Base-by-base conservation (phyloP, 768 basidiomycete genomes). In the Suillus discolor region DNA sequence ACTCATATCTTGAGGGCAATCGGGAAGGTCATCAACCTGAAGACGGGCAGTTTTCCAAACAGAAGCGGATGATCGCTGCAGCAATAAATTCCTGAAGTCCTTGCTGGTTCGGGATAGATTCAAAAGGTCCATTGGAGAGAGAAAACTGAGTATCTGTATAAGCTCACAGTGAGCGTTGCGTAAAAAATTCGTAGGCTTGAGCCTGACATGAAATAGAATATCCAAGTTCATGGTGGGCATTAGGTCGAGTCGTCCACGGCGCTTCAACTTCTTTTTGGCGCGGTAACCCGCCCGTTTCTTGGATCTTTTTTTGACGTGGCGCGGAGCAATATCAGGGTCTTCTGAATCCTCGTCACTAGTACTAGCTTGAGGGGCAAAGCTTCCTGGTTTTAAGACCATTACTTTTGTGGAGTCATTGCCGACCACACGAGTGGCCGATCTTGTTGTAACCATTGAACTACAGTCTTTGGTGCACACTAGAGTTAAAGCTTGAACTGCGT, bases 61-160 rank as follows among this genome's bases (percentile, higher is more conserved):
- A 15, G 64, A 45, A 0, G 69, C 67, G 4, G 73, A 67, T 4
- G 63, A 55, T 20, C 68, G 69, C 11, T 68, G 66, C 62, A 79
- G 66, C 34, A 84, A 69, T 9, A 82, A 73, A 2, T 62, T 65
- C 20, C 79, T 77, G 49, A 84, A 69, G 0, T 65, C 69, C 67
- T 79, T 79, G 42, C 72, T 78, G 2, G 81, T 75, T 55, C 79
- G 69, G 0, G 80, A 77, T 8, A 84, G 72, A 62, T 74, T 71
- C n/a, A 85, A 71, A 12, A 84, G 70, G 65, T 84, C 82, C 16
- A 71, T 36, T n/a, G 82, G 81, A 36, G 76, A 66, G 9, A 84
- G 71, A 42, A 79, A 71, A 12, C 72, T 69, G 64, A 81, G 78
- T 25, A 82, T 80, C 75, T 84, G 38, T 18, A 63, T 25, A 11